Conservation (phyloP, 2,329 filamentous ascomycete genomes). For the Periglandula ipomoeae region DNA sequence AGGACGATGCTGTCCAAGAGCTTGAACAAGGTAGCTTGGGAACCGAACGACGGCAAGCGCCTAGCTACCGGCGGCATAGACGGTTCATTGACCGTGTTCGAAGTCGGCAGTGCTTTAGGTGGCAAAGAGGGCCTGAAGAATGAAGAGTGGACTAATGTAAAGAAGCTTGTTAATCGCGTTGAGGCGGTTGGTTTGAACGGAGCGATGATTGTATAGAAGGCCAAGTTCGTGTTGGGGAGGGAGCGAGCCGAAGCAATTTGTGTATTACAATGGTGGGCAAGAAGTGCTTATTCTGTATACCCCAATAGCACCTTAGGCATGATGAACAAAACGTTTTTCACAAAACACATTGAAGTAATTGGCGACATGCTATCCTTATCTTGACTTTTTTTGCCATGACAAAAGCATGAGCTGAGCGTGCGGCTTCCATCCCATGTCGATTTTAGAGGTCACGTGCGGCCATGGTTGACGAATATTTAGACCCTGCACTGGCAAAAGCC, state of each 20-base stretch:
- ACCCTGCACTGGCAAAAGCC: no score
- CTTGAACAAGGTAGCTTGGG: slow-evolving; percentile 92
- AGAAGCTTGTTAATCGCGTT: slow-evolving; percentile 73
- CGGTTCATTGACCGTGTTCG: slow-evolving; percentile 83
- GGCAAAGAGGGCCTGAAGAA: slow-evolving; percentile 74
- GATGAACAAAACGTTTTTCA: not conserved
- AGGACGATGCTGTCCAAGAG: slow-evolving; percentile 69
- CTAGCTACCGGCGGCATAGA: slow-evolving; percentile 89
- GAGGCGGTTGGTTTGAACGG: slow-evolving; percentile 51
- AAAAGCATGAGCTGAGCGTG: no score
- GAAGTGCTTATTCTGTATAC: slow-evolving; percentile 2
- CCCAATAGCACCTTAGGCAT: slow-evolving; percentile 1
- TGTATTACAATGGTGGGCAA: not conserved
- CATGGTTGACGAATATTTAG: no score
- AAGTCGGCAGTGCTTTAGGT: slow-evolving; percentile 73
- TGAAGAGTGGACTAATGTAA: slow-evolving; percentile 90
- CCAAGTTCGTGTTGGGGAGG: no score
- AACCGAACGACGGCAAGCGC: slow-evolving; percentile 76
- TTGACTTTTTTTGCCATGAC: not conserved
- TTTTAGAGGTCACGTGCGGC: no score
- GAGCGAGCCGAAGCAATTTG: not conserved
- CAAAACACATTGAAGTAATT: no score
- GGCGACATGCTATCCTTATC: no score
- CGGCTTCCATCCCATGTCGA: no score
- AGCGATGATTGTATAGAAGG: slow-evolving; percentile 21